These are phyloP conservation scores for Albizia julibrissin DNA, from an alignment of 306 rosid species.

Conservation along the genomic window DNA sequence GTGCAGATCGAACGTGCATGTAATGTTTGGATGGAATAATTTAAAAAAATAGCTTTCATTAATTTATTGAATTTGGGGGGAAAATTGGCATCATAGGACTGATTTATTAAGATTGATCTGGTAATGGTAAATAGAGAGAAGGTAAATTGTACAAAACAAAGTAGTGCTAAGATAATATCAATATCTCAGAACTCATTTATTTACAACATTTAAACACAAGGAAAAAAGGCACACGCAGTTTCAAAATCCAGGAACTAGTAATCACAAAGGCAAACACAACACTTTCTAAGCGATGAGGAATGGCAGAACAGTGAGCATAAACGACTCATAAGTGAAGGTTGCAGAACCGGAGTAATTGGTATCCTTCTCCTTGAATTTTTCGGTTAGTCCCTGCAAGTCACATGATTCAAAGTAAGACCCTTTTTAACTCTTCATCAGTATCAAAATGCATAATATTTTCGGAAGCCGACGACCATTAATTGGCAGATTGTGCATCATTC, in stretches of 20 bases:
- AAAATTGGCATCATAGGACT: not conserved
- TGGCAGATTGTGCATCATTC: not conserved
- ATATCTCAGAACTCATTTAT: not conserved
- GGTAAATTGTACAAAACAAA: not conserved
- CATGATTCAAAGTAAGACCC: conserved; percentile 17
- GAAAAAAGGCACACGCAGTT: not conserved
- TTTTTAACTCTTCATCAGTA: not conserved
- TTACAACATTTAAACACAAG: not conserved
- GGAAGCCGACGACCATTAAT: not conserved
- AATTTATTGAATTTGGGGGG: not conserved
- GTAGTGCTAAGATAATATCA: not conserved
- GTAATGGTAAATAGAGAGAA: not conserved
- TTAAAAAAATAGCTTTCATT: not conserved
- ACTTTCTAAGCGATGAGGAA: conserved; percentile 71
- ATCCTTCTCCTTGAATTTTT: conserved; percentile 96
- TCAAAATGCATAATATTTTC: not conserved
- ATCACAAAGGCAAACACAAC: conserved; percentile 6
- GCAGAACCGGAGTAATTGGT: conserved; percentile 69
- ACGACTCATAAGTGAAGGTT: conserved; percentile 78
- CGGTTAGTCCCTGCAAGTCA: conserved; percentile 83
- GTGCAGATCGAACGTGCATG: not conserved
- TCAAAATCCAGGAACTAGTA: not conserved
- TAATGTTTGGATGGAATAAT: not conserved
- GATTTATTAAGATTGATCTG: not conserved
- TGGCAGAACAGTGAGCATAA: conserved; percentile 95